phyloP scores from a whole-genome alignment of 768 basidiomycete species.

The Tylopilus sp. region DNA sequence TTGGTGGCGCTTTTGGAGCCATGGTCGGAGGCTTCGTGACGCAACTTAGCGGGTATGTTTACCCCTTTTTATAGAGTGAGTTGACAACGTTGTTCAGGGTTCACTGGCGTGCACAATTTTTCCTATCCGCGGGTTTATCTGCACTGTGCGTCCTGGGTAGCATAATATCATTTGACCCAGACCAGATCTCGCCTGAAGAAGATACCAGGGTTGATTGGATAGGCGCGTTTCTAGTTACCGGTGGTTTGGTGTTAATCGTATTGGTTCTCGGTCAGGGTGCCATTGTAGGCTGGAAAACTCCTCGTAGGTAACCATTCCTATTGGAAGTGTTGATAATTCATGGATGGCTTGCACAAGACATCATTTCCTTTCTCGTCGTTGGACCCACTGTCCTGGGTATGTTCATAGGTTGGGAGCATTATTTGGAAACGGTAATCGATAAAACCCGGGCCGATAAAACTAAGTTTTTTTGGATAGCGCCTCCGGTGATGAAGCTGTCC shows the following conservation, averaged over 20 bases:
- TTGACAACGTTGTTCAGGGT: conserved; percentile 8
- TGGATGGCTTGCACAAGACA: conserved; percentile 40
- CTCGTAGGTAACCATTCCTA: conserved; percentile 35
- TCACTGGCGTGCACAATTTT: conserved; percentile 33
- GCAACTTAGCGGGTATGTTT: conserved; percentile 40
- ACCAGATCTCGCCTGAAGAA: conserved; percentile 36
- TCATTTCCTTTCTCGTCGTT: conserved; percentile 63
- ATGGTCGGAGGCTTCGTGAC: conserved; percentile 73
- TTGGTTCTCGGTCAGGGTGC: conserved; percentile 70
- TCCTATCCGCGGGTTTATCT: conserved; percentile 53
- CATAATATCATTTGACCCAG: conserved; percentile 55
- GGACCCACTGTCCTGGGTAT: conserved; percentile 50
- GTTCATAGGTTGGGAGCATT: conserved; percentile 66
- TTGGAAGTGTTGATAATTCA: conserved; percentile 6
- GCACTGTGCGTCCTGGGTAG: conserved; percentile 51
- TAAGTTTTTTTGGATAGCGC: conserved; percentile 37
- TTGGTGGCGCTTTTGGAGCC: conserved; percentile 71
- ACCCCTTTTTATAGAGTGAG: background rate
- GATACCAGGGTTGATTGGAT: conserved; percentile 70
- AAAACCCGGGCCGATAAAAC: conserved; percentile 6
- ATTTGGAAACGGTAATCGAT: conserved; percentile 49
- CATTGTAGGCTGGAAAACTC: conserved; percentile 60
- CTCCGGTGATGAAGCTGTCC: conserved; percentile 61
- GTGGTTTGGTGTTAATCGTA: conserved; percentile 63
- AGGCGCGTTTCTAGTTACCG: conserved; percentile 62